Conservation (phyloP, 176 grass and related monocot genomes). For the Guadua angustifolia region DNA sequence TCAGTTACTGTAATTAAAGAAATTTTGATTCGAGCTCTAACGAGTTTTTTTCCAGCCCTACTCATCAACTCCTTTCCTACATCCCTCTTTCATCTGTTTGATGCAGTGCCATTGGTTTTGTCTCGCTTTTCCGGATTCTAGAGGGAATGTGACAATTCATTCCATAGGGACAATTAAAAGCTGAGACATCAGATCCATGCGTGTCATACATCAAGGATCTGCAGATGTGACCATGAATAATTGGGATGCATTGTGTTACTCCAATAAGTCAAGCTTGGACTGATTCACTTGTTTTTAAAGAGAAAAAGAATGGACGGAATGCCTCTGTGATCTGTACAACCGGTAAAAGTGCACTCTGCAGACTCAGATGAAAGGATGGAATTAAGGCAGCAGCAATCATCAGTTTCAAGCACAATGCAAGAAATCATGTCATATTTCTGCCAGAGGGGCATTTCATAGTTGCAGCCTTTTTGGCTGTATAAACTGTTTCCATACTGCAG, state of each 20-base stretch:
- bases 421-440: constrained; percentile 26
- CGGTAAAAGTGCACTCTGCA: constrained; percentile 7
- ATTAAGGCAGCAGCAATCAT: not conserved
- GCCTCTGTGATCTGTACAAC: not conserved
- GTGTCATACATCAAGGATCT: constrained; percentile 33
- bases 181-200: constrained; percentile 25
- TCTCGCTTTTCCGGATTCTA: constrained; percentile 33
- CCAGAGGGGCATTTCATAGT: not conserved
- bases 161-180: constrained; percentile 25
- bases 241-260: constrained; percentile 18
- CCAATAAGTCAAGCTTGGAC: constrained; percentile 6
- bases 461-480: not conserved
- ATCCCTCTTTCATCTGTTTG: constrained; percentile 31
- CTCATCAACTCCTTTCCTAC: constrained; percentile 34
- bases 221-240: constrained; percentile 57
- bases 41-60: no score
- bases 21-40: no score
- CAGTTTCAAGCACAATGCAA: constrained; percentile 24
- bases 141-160: constrained; percentile 46
- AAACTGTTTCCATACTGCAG: constrained; percentile 14
- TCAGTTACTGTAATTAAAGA: no score
- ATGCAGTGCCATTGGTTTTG: constrained; percentile 21
- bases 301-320: not conserved
- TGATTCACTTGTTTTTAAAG: not conserved
- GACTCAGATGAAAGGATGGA: not conserved